Percentiles rank a stretch among this genome's conserved stretches.
phyloP scores from a whole-genome alignment of 805 yeast species.

The Starmerella gropengiesseri region DNA sequence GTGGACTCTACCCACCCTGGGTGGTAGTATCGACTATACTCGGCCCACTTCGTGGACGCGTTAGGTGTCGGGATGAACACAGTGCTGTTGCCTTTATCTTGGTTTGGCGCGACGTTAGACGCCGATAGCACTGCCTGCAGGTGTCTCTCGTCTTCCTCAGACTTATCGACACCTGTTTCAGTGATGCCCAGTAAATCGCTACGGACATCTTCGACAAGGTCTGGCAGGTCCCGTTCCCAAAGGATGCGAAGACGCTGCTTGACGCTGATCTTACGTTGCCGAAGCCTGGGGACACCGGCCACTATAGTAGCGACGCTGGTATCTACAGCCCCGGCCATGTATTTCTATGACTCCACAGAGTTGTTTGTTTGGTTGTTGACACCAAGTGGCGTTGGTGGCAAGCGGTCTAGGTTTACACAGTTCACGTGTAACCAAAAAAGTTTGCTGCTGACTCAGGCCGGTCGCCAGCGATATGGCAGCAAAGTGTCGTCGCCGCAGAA shows the following conservation, averaged over 20 bases:
- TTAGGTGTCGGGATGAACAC: conserved; percentile 94
- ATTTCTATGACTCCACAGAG: not conserved
- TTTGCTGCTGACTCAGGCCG: conserved; percentile 3
- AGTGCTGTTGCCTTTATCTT: conserved; percentile 20
- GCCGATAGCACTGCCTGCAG: conserved; percentile 83
- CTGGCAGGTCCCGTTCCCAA: conserved; percentile 70
- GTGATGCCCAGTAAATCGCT: conserved; percentile 70
- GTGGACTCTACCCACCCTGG: conserved; percentile 62
- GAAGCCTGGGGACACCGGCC: conserved; percentile 49
- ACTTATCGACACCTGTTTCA: conserved; percentile 96
- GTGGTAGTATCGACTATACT: conserved; percentile 58
- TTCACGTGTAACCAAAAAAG: no score
- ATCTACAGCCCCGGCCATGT: not conserved
- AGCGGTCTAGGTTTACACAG: no score
- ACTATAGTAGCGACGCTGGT: not conserved
- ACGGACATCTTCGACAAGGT: conserved; percentile 65
- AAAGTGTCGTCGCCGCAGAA: not conserved
- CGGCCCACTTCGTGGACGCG: conserved; percentile 73
- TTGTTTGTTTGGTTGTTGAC: no score
- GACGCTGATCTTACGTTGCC: conserved; percentile 90
- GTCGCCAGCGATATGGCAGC: not conserved
- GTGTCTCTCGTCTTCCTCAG: conserved; percentile 95
- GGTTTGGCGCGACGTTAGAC: conserved; percentile 50
- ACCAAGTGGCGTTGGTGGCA: no score
- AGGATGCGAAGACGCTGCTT: conserved; percentile 74